Base-by-base conservation (phyloP, 176 grass and related monocot species). In the Carex littledalei region DNA sequence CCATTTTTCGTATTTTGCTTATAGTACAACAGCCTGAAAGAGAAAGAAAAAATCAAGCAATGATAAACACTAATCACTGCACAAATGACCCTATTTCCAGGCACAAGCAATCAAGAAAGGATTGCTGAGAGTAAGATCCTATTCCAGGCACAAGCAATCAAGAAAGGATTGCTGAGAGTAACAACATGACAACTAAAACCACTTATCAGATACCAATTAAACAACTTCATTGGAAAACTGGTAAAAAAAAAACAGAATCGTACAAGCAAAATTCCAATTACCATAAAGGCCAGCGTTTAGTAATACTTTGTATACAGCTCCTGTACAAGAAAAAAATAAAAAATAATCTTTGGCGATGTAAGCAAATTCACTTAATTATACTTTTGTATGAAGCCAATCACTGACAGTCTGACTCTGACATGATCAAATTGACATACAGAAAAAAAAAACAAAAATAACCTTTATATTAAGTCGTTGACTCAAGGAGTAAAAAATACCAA, bases 1-100 rank as follows among this genome's bases (percentile, higher is more conserved):
- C 94, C 94, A 93, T 83, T 83, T 68, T 69, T 83, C 13, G 29
- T 69, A 16, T 37, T 83, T 67, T 66, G 20, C 12, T 83, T 83
- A 53, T 66, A 50, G 81, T 67, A 68, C 22, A 83, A 24, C 81
- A 83, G 43, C n/a, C 81, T 83, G 81, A 83, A 83, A 83, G 21
- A 29, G 37, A 63, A 55, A 29, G 32, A 26, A 64, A 69, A 50
- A 67, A 26, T 24, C 24, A 50, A 67, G 37, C 45, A 83, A 66
- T 63, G 8, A 52, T 54, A 52, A 29, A 31, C 32, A 67, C 20
- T 83, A 66, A 31, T 31, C 12, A 77, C 11, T 49, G 2, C 52
- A 83, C 41, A 63, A 83, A 54, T 69, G 12, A 32, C 3, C 15
- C 10, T 83, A 47, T 10, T 3, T 83, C 24, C 43, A 47, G 34